Evolutionary conservation across 2,329 filamentous ascomycete genomes (phyloP), one percentile per base, ranked within the genome.

Genomic region (Penicillium corylophilum): DNA sequence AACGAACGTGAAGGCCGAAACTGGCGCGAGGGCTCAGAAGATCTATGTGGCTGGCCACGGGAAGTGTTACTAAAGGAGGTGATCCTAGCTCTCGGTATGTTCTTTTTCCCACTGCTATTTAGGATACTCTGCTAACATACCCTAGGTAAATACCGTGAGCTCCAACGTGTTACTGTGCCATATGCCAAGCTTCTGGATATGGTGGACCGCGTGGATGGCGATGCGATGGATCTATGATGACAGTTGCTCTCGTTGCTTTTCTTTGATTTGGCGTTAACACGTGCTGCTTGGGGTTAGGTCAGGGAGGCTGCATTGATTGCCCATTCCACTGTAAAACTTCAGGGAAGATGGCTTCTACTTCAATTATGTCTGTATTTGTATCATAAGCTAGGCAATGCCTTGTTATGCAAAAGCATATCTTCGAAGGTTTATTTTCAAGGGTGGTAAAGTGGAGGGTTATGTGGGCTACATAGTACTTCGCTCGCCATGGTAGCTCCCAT

Each of bases 101-200:
- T 15, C 23, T 28, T 18, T 22, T n/a, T 36, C 5, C 31, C 24
- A 24, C 10, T 39, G 15, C 16, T 5, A n/a, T 36, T 56, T 16
- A 22, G n/a, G 31, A 40, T 50, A 54, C 39, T 22, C 44, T 46
- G 49, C 44, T 48, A 20, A 53, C 44, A 3, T 22, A 15, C 44
- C 63, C 72, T 62, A 95, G 91, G 90, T 53, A 97, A 97, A 85
- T 93, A 94, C 73, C 86, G 94, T 50, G 95, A 97, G 68, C 79
- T 99, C 26, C 94, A 99, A 71, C 83, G 94, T 23, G 82, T 96
- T 38, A 96, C 90, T n/a, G 89, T 96, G 23, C 93, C 95, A 56
- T 97, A 97, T 70, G 93, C 93, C 12, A 85, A 89, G 57, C 77
- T 91, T n/a, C 77, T 95, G 20, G 88, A 87, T 31, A 66, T 82